phyloP scores from a whole-genome alignment of 139 green algal genomes.

The Bryopsis sp. region DNA sequence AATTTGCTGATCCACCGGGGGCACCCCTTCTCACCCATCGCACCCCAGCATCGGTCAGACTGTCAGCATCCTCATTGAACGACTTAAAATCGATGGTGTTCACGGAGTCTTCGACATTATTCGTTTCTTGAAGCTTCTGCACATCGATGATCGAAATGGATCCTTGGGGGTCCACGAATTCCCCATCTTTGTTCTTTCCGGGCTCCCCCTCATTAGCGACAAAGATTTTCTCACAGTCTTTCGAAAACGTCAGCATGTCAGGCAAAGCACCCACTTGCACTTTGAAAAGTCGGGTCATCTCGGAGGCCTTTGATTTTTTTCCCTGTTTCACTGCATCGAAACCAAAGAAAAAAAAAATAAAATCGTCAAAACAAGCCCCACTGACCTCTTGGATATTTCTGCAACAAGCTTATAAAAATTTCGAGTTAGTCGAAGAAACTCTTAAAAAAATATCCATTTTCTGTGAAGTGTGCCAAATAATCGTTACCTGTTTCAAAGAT shows the following conservation, averaged over 20 bases:
- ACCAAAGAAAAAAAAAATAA: too few species aligned
- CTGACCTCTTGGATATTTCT: too few species aligned
- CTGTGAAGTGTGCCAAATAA: too few species aligned
- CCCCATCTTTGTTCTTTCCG: not conserved
- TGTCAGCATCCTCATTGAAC: not conserved
- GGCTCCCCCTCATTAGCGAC: slow-evolving; percentile 14
- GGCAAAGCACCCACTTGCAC: slow-evolving; percentile 10
- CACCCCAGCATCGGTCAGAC: not conserved
- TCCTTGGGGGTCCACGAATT: slow-evolving; percentile 12
- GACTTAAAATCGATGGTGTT: not conserved
- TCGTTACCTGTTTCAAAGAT: not conserved
- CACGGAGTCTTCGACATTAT: not conserved
- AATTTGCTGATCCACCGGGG: not conserved
- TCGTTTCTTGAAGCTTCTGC: not conserved
- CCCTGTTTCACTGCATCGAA: too few species aligned
- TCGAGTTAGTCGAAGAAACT: too few species aligned
- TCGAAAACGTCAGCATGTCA: slow-evolving; percentile 18
- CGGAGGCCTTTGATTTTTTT: not conserved
- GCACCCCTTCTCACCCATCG: slow-evolving; percentile 11
- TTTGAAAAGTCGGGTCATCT: not conserved
- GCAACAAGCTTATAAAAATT: too few species aligned
- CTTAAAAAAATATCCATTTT: too few species aligned
- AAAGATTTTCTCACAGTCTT: slow-evolving; percentile 7
- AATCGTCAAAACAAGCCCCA: too few species aligned
- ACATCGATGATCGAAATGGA: slow-evolving; percentile 15